Base-by-base conservation (phyloP, 768 basidiomycete genomes). In the Boletus sp. region DNA sequence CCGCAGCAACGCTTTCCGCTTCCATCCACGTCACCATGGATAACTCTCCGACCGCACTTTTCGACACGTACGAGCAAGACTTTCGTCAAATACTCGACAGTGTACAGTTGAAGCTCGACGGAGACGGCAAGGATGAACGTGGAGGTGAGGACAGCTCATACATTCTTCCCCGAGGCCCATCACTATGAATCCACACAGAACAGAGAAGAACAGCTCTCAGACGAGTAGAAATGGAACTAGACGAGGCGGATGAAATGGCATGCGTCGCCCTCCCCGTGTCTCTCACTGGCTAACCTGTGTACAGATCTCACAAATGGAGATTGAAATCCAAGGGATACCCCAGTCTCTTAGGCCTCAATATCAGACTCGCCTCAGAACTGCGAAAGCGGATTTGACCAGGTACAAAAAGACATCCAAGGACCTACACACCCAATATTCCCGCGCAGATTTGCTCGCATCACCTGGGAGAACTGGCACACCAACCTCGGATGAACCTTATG, bases 261-360 rank as follows among this genome's bases (percentile, higher is more conserved):
- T 45, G 83, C 65, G 9, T 34, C 17, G 15, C 32, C 13, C 23
- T 53, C 30, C 14, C 33, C 29, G 15, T 38, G 11, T 23, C 33
- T 37, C 55, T 48, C 38, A 23, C 49, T 46, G 13, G 39, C 39
- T 49, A 23, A 58, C 56, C 42, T 32, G 33, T 47, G 19, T 47
- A 4, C 61, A 98, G 96, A 82, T 98, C 60, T 93, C 93, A 44
- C 97, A 99, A 82, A 97, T 99, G 96, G 96, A 98, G 75, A 88
- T 99, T 54, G 97, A 99, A 75, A 87, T 96, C 7, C 93, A 94
- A 64, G 90, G 92, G 11, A 93, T 98, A 67, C 93, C 94, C 1
- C 86, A 90, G 65, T 88, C 89, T 21, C 79, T 94, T 62, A 83
- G 88, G 47, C 74, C 85, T 0, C 82, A 84, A 56, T 95, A 94